Base-by-base conservation (phyloP, 371 early-diverging fungal species). In the Funneliformis caledonium region DNA sequence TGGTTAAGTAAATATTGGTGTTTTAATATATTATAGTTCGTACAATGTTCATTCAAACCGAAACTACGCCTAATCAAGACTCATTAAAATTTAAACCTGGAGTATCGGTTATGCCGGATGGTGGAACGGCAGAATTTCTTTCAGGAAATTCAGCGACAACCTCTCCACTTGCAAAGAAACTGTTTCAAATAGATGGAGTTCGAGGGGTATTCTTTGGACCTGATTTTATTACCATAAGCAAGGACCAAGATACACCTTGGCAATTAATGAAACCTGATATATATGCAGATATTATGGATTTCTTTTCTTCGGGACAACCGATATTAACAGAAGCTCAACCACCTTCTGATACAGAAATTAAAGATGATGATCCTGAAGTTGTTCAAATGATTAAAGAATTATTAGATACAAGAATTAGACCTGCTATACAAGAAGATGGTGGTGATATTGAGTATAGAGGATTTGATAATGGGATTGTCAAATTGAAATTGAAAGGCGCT, bases 321-420 rank as follows among this genome's bases (percentile, higher is more conserved):
- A 90, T 97, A 62, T 76, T 89, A 47, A 85, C 86, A 52, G 85
- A 88, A 22, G 90, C 85, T 22, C 91, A 89, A 0, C 88, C 88
- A 52, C 86, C 88, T 9, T 88, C 83, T 33, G 95, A 95, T 82
- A 95, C 95, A 7, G 86, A 88, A 72, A 94, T 96, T 68, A 84
- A 85, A 43, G 91, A 91, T 61, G 95, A 93, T 76, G 96, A 96
- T 84, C 89, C 93, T 11, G 98, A 99, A 82, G 92, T 92, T 43
- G 97, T 97, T 4, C 93, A 94, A 69, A 97, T 97, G 97, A 98
- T 99, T 83, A 99, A 98, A 85, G 98, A 98, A 85, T 84, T 99
- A 77, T 87, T 99, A 65, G 98, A 98, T 69, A 95, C 97, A 4
- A 89, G 98, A 47, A 96, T 99, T 76, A 89, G 99, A 19, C 99